Base-by-base conservation (phyloP, 345 rosid species). In the Capsella bursapastoris region DNA sequence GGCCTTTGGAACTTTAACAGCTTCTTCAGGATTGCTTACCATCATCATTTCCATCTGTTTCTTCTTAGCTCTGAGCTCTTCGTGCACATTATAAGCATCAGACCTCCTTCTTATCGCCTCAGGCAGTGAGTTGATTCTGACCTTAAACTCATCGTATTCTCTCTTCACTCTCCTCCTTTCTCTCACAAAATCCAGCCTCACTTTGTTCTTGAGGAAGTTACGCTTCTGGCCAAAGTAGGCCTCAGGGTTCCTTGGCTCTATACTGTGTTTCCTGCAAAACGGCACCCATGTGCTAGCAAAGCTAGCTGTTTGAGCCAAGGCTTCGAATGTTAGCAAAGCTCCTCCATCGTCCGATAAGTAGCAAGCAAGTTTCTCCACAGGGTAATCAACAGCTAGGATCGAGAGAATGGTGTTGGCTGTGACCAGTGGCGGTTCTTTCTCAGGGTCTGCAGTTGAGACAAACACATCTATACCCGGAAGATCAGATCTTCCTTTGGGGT, bases 151-250 rank as follows among this genome's bases (percentile, higher is more conserved):
- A 76, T 88, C 93, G 79, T 90, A 90, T 47, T 90, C 91, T 75
- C 96, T 84, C 83, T 90, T 87, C 76, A 90, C 91, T 57, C 90
- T 84, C 67, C 96, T 86, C 79, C 90, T 85, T 73, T 88, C 96
- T 70, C 91, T 87, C 31, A 88, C 91, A 71, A 90, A 90, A 68
- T 87, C 93, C 41, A 84, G 61, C 75, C 86, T 84, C 66, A 88
- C 89, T 77, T 90, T 90, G 76, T 90, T 88, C 82, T 88, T 87
- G 22, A 88, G 86, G 60, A 88, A 83, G 77, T 88, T 84, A 0
- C 96, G 86, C 75, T 88, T 90, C 84, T 83, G 89, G 52, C 84
- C 86, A 49, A 90, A 88, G 77, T 90, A 90, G 0, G 93, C 85
- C 74, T 90, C 96, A 0, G 93, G 91, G 58, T 90, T 87, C 70